Percentiles rank a stretch among this genome's conserved stretches.
Conservation (phyloP, 177 flowering plant genomes). For the Vitis hybrid region DNA sequence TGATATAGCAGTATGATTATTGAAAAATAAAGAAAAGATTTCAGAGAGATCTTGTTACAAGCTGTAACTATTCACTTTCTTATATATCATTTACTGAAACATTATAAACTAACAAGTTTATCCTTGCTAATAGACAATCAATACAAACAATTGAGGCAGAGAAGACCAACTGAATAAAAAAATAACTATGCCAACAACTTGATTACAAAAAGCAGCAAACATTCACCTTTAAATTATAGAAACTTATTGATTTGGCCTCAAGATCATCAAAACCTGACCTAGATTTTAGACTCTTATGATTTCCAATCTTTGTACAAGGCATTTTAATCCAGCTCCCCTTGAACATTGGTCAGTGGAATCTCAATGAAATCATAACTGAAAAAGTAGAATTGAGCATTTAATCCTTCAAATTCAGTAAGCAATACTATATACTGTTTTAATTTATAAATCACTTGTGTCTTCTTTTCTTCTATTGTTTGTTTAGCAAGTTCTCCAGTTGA, state of each 20-base stretch:
- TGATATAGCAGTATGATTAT: background rate
- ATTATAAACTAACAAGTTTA: background rate
- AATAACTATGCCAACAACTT: background rate
- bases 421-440: background rate
- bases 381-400: background rate
- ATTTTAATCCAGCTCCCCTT: background rate
- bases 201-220: background rate
- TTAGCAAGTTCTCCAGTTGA: no score
- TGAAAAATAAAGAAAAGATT: slow-evolving; percentile 3
- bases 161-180: slow-evolving; percentile 1
- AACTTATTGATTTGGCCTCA: no score
- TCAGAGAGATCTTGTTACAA: slow-evolving; percentile 1
- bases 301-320: background rate
- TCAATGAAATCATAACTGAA: background rate
- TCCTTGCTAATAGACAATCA: background rate
- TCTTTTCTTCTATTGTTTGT: no score
- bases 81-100: background rate
- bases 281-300: no score
- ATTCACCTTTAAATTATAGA: no score
- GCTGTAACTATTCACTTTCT: background rate
- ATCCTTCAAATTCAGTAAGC: background rate
- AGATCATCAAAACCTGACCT: background rate
- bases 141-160: background rate
- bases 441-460: no score
- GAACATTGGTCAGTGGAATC: background rate